Conservation (phyloP, 768 basidiomycete genomes). For the Suillus cothurnatus region DNA sequence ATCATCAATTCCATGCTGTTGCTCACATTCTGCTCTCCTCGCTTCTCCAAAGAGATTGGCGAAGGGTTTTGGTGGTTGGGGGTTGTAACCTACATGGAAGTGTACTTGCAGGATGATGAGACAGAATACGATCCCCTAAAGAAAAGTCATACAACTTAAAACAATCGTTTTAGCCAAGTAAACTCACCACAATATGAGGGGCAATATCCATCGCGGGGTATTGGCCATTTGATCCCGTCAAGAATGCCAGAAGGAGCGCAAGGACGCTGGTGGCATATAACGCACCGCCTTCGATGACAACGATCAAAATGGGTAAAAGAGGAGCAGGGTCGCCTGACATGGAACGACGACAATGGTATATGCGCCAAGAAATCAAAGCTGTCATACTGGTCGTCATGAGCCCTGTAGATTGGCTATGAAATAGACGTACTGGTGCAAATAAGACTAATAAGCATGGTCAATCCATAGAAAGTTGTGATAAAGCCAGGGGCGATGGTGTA, state of each 20-base stretch:
- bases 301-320: neutral
- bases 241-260: neutral
- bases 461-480: neutral
- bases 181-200: neutral
- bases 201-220: neutral
- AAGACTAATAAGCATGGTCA: neutral
- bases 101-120: slow-evolving; percentile 2
- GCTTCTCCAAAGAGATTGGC: neutral
- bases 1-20: neutral
- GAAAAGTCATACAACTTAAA: neutral
- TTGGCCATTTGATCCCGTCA: neutral
- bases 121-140: neutral
- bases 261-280: neutral
- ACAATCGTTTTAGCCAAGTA: neutral
- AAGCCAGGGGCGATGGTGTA: neutral
- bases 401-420: neutral
- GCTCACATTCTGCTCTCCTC: neutral
- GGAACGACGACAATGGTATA: neutral
- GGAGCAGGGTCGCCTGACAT: neutral
- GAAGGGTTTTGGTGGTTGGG: neutral
- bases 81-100: neutral
- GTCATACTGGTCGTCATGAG: neutral
- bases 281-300: neutral
- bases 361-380: neutral
- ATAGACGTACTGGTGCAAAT: neutral